Conservation (phyloP, 2,329 filamentous ascomycete genomes). For the Immersiporthe knoxdaviesiana region DNA sequence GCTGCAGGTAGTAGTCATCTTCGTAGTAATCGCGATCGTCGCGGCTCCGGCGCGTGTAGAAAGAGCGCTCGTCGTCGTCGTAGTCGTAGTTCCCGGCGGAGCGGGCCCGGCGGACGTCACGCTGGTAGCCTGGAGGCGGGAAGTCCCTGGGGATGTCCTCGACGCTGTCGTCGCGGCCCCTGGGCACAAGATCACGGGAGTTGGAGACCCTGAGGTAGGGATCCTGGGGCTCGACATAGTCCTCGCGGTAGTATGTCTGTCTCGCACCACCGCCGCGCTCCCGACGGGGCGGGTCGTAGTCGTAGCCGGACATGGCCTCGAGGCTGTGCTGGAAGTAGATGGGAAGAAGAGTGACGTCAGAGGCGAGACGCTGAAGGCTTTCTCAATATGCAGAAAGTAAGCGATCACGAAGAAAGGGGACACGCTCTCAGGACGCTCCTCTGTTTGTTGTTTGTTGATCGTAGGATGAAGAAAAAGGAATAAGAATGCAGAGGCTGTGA, state of each 20-base stretch:
- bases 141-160: constrained; percentile 88
- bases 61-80: constrained; percentile 50
- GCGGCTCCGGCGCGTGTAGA: constrained; percentile 41
- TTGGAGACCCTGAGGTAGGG: constrained; percentile 49
- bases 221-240: constrained; percentile 58
- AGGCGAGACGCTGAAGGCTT: constrained; percentile 16
- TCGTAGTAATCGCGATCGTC: constrained; percentile 42
- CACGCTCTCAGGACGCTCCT: neutral
- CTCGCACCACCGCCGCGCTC: constrained; percentile 47
- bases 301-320: constrained; percentile 53
- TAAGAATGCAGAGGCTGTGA: neutral
- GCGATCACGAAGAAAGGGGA: neutral
- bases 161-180: constrained; percentile 71
- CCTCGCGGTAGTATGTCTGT: constrained; percentile 56
- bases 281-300: constrained; percentile 53
- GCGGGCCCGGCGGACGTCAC: constrained; percentile 61
- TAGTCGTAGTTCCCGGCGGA: constrained; percentile 68
- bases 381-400: constrained; percentile 2
- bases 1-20: constrained; percentile 51
- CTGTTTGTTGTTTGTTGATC: neutral
- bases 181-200: constrained; percentile 59
- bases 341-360: constrained; percentile 24
- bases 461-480: neutral
- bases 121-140: constrained; percentile 66
- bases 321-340: neutral